Evolutionary conservation across 768 basidiomycete species (phyloP), one percentile per base, ranked within the genome.

Genomic region (Boletus reticulatus): DNA sequence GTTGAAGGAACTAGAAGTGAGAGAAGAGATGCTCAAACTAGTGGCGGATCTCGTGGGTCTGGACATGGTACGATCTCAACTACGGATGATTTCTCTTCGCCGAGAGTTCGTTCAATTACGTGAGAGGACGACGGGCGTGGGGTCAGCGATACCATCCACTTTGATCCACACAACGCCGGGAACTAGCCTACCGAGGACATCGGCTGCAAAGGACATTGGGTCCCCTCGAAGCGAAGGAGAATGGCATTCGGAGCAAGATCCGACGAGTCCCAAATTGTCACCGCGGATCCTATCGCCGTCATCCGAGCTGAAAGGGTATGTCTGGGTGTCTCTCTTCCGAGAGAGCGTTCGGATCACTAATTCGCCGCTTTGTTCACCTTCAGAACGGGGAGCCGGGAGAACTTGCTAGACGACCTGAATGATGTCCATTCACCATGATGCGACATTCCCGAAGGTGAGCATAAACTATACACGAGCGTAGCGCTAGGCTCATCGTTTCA

Each of bases 1-100:
- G 34, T 68, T 96, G 52, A 87, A 92, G 57, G 94, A 97, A 55
- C 79, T 94, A 2, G 83, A 93, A 13, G 76, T 78, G 19, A 76
- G 94, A 51, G 85, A 86, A 13, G 86, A 86, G 59, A 91, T 82
- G 32, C 92, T 85, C 65, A 84, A 85, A 59, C 76, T 91, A 13
- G 92, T 98, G 10, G 84, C 83, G 0, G 92, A 92, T 63, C 78
- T 92, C 10, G 88, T 95, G 39, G 89, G 92, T 65, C 72, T 95
- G 43, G 94, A 96, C 70, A 83, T 86, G 48, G 90, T 95, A 13
- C 81, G 85, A 41, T 93, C 92, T 0, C 69, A 94, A 47, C 73
- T 97, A n/a, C 79, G 80, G 54, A 88, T 87, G 52, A 88, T 93
- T 43, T 82, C 85, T 8, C 81, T 80, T 58, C 84, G 92, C 6